Evolutionary conservation across 352 stramenopile genomes (phyloP).

Genomic region (Pythium myriotylum): DNA sequence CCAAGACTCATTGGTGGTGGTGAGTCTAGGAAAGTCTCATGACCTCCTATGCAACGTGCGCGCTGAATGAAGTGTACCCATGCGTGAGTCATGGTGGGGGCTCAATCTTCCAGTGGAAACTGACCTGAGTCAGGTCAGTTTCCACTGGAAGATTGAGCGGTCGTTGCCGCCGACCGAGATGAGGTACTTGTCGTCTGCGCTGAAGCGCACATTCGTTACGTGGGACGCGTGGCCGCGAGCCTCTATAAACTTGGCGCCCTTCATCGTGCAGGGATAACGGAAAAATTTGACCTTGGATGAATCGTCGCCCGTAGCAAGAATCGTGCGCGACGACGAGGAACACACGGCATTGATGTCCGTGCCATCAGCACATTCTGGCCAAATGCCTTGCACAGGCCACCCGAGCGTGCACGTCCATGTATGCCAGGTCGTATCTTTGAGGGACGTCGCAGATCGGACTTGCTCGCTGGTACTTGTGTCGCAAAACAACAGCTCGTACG

Average conservation of each 20-base stretch:
- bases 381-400: conserved; percentile 93
- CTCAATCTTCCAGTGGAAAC: neutral
- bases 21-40: no score
- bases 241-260: conserved; percentile 51
- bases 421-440: conserved; percentile 85
- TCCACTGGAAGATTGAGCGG: conserved; percentile 87
- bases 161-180: conserved; percentile 86
- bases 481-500: conserved; percentile 92
- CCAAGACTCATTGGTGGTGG: no score
- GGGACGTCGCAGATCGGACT: conserved; percentile 74
- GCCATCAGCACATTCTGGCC: conserved; percentile 76
- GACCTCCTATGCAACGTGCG: no score
- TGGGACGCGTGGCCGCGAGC: conserved; percentile 78
- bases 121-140: conserved; percentile 41
- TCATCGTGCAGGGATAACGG: conserved; percentile 78
- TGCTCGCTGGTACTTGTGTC: conserved; percentile 80
- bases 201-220: conserved; percentile 84
- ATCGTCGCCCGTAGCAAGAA: conserved; percentile 85
- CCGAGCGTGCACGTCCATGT: conserved; percentile 90
- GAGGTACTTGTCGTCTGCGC: conserved; percentile 79
- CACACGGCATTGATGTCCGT: conserved; percentile 86
- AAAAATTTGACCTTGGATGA: conserved; percentile 85
- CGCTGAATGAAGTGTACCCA: neutral
- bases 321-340: conserved; percentile 60
- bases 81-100: neutral